These are phyloP conservation scores for Helianthus tuberosus DNA, from an alignment of 129 eudicot species.

Conservation along the genomic window DNA sequence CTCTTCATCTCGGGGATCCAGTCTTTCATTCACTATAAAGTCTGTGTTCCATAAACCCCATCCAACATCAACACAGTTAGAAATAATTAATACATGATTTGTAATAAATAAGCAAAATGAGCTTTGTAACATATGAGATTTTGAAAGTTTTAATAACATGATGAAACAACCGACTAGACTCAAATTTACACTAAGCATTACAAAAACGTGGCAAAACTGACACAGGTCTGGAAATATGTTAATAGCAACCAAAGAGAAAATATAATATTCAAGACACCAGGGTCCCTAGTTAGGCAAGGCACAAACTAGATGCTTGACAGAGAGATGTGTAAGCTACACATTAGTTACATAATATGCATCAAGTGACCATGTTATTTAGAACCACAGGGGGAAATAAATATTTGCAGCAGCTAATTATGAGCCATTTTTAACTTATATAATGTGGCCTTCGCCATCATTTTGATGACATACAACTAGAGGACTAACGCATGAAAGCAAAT, in stretches of 20 bases:
- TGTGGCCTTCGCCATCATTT: neutral
- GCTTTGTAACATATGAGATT: neutral
- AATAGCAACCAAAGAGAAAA: neutral
- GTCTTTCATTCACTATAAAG: conserved; percentile 68
- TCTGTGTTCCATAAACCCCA: conserved; percentile 45
- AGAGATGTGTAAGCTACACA: neutral
- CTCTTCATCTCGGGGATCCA: conserved; percentile 80
- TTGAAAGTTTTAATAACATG: neutral
- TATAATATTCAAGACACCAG: neutral
- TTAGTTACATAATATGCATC: neutral
- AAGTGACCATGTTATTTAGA: neutral
- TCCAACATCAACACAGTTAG: conserved; percentile 26
- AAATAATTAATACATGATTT: neutral
- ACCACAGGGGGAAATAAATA: neutral
- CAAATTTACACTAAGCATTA: neutral
- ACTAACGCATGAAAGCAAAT: conserved; percentile 12
- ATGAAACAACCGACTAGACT: neutral
- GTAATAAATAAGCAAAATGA: neutral
- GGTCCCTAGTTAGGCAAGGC: neutral
- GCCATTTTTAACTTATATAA: neutral
- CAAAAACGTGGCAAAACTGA: neutral
- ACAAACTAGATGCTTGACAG: neutral
- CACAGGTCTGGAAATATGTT: neutral
- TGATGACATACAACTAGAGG: neutral
- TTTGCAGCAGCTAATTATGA: neutral